These are phyloP conservation scores for Fusarium austroafricanum DNA, from an alignment of 2,329 filamentous ascomycete species.

Conservation along the genomic window DNA sequence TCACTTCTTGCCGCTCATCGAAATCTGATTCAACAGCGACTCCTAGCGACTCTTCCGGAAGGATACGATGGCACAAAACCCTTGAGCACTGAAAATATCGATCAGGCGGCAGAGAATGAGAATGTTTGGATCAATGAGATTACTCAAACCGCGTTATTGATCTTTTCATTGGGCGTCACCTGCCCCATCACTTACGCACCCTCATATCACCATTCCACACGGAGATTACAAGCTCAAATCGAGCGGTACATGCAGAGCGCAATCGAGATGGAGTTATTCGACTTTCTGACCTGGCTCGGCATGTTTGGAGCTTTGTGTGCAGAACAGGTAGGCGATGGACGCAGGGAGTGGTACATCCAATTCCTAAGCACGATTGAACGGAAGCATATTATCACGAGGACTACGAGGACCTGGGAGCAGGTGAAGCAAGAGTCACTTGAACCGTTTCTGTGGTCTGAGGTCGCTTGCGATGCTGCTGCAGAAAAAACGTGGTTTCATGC, in stretches of 20 bases:
- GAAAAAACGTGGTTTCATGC: not conserved
- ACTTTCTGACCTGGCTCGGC: constrained; percentile 1
- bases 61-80: not conserved
- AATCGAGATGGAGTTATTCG: rapidly evolving
- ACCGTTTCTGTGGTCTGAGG: not conserved
- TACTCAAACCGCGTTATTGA: not conserved
- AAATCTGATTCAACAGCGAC: constrained; percentile 7
- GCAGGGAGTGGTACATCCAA: not conserved
- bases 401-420: rapidly evolving
- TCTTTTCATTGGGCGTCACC: not conserved
- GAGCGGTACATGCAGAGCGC: not conserved
- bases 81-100: rapidly evolving
- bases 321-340: not conserved
- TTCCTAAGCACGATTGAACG: not conserved
- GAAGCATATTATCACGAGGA: rapidly evolving
- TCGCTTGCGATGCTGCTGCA: not conserved
- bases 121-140: not conserved
- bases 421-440: not conserved
- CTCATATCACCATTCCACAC: not conserved
- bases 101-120: rapidly evolving
- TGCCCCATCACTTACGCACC: constrained; percentile 7
- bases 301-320: not conserved
- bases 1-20: constrained; percentile 9
- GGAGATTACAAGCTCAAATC: not conserved
- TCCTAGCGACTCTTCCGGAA: not conserved